Evolutionary conservation across 352 stramenopile species (phyloP).

Genomic region (Phytophthora megakarya): DNA sequence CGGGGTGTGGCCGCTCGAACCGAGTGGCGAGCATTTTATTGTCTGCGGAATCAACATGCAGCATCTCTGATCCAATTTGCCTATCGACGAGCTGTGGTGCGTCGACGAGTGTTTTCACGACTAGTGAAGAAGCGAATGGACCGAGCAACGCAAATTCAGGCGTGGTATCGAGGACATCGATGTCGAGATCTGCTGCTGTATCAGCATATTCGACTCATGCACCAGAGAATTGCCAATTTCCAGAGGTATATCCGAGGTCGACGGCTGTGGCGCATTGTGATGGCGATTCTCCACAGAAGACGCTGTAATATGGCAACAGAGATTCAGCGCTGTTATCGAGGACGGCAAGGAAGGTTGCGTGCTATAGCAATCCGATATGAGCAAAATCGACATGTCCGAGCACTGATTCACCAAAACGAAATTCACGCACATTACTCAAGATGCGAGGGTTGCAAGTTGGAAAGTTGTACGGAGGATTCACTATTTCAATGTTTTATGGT

Average conservation of each 20-base stretch:
- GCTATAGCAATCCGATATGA: constrained; percentile 42
- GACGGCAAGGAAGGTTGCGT: constrained; percentile 39
- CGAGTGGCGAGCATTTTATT: constrained; percentile 44
- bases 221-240: constrained; percentile 44
- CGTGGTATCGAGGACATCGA: constrained; percentile 47
- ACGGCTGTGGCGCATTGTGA: constrained; percentile 52
- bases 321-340: constrained; percentile 47
- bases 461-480: constrained; percentile 43
- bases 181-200: constrained; percentile 38
- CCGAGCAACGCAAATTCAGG: constrained; percentile 42
- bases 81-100: constrained; percentile 34
- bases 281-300: constrained; percentile 37
- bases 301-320: constrained; percentile 33
- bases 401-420: constrained; percentile 23
- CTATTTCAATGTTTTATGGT: constrained; percentile 59
- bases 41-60: constrained; percentile 42
- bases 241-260: constrained; percentile 49
- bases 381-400: constrained; percentile 41
- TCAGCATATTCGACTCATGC: constrained; percentile 30
- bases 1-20: constrained; percentile 41
- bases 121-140: constrained; percentile 28
- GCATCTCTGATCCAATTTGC: constrained; percentile 45
- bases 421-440: constrained; percentile 31
- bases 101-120: constrained; percentile 28
- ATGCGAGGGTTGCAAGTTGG: constrained; percentile 36